phyloP scores from a whole-genome alignment of 148 eudicot genomes.

The Limonium bicolor region DNA sequence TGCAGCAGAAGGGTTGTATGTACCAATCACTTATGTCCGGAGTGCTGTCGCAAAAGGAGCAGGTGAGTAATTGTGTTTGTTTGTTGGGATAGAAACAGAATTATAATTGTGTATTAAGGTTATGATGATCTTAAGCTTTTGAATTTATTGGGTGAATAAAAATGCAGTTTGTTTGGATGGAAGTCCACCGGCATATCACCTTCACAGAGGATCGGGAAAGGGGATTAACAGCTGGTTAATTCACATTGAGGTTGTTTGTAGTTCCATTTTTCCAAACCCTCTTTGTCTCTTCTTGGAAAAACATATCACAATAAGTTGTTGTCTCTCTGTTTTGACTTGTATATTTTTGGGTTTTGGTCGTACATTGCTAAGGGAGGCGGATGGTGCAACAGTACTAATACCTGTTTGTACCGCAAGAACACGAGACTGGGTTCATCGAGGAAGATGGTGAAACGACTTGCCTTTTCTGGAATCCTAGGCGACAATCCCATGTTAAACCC shows the following conservation, averaged over 20 bases:
- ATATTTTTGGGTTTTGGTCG: not conserved
- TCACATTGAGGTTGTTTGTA: conserved; percentile 17
- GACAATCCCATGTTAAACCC: conserved; percentile 10
- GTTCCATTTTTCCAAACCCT: not conserved
- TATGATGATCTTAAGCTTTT: too few species aligned
- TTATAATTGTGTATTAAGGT: too few species aligned
- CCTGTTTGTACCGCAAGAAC: conserved; percentile 3
- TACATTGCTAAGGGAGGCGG: conserved; percentile 20
- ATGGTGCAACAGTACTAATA: conserved; percentile 11
- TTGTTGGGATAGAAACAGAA: too few species aligned
- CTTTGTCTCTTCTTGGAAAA: not conserved
- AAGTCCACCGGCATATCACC: conserved; percentile 17
- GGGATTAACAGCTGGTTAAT: conserved; percentile 16
- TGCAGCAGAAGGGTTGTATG: conserved; percentile 4
- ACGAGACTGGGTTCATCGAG: conserved; percentile 1
- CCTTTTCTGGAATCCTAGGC: conserved; percentile 11
- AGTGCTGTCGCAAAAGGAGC: conserved; percentile 18
- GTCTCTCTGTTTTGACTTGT: not conserved
- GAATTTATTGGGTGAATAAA: too few species aligned
- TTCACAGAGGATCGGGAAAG: conserved; percentile 9
- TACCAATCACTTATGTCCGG: not conserved
- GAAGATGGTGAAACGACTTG: conserved; percentile 5
- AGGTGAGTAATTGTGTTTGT: conserved; percentile 8
- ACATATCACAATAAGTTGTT: not conserved
- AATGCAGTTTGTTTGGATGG: conserved; percentile 23